Conservation (phyloP, 2,329 filamentous ascomycete genomes). For the Cercospora sp. region DNA sequence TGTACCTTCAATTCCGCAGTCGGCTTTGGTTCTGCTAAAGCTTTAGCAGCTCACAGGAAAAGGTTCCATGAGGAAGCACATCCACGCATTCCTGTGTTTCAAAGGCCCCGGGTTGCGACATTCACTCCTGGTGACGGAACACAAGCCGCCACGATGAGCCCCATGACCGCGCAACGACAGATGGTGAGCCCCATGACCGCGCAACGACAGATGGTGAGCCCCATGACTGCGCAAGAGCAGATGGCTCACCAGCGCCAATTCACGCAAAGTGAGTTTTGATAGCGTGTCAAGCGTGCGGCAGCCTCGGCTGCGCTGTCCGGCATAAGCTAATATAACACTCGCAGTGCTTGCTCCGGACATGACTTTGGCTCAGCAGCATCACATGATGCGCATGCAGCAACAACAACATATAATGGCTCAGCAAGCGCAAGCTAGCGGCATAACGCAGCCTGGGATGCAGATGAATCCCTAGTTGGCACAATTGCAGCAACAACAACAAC, state of each 20-base stretch:
- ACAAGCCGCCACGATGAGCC: too few relatives aligned
- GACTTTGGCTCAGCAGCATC: constrained; percentile 38
- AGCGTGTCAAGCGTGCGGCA: neutral
- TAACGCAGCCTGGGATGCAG: constrained; percentile 33
- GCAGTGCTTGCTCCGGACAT: constrained; percentile 43
- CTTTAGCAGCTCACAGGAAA: too few relatives aligned
- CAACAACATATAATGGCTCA: constrained; percentile 44
- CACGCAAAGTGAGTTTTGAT: constrained; percentile 39
- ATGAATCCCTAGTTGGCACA: constrained; percentile 43
- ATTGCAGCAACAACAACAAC: constrained; percentile 44
- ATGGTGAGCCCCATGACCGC: too few relatives aligned
- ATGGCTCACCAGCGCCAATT: constrained; percentile 45
- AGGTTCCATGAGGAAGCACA: too few relatives aligned
- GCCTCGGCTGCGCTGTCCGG: neutral
- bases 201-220: too few relatives aligned
- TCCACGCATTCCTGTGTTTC: too few relatives aligned
- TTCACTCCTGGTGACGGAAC: too few relatives aligned
- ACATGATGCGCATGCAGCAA: constrained; percentile 49
- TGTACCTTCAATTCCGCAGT: too few relatives aligned
- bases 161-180: too few relatives aligned
- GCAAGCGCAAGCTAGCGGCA: constrained; percentile 40
- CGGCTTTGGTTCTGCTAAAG: too few relatives aligned
- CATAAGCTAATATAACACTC: constrained; percentile 42
- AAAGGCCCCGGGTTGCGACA: too few relatives aligned
- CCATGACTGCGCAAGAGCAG: constrained; percentile 65